Evolutionary conservation across 352 stramenopile genomes (phyloP).

Genomic region (Pythium aphanidermatum): DNA sequence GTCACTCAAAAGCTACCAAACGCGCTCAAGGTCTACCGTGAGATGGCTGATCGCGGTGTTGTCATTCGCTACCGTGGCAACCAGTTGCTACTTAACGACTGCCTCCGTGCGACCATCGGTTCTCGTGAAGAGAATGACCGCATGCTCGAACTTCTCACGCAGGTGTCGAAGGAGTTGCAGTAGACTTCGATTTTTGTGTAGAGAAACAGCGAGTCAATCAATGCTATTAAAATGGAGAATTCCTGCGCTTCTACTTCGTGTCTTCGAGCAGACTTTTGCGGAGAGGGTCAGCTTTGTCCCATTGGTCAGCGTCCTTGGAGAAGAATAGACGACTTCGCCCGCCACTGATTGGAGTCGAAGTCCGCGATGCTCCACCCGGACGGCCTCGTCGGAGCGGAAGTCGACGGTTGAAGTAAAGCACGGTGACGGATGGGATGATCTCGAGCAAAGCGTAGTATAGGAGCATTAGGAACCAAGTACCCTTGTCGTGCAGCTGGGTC

Average conservation of each 20-base stretch:
- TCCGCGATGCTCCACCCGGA: conserved; percentile 20
- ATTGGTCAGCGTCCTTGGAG: conserved; percentile 28
- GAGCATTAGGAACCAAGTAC: conserved; percentile 74
- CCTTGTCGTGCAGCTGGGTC: conserved; percentile 65
- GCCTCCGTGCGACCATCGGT: conserved; percentile 94
- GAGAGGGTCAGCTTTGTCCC: conserved; percentile 13
- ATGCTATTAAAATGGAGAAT: not conserved
- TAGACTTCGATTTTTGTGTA: conserved; percentile 11
- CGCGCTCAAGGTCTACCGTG: conserved; percentile 92
- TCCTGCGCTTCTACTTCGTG: conserved; percentile 2
- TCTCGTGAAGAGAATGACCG: conserved; percentile 90
- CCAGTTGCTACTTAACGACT: conserved; percentile 94
- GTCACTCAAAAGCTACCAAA: conserved; percentile 86
- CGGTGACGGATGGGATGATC: conserved; percentile 65
- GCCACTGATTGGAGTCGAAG: conserved; percentile 33
- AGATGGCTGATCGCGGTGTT: conserved; percentile 90
- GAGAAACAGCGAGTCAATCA: not conserved
- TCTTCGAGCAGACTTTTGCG: conserved; percentile 43
- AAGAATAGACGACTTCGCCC: conserved; percentile 36
- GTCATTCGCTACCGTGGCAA: conserved; percentile 97
- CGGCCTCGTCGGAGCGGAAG: conserved; percentile 40
- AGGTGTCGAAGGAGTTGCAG: conserved; percentile 55
- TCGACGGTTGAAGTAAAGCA: conserved; percentile 82
- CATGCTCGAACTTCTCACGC: conserved; percentile 85
- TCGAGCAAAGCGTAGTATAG: conserved; percentile 80